Base-by-base conservation (phyloP, 169 alveolate species). In the Plasmodium knowlesi region DNA sequence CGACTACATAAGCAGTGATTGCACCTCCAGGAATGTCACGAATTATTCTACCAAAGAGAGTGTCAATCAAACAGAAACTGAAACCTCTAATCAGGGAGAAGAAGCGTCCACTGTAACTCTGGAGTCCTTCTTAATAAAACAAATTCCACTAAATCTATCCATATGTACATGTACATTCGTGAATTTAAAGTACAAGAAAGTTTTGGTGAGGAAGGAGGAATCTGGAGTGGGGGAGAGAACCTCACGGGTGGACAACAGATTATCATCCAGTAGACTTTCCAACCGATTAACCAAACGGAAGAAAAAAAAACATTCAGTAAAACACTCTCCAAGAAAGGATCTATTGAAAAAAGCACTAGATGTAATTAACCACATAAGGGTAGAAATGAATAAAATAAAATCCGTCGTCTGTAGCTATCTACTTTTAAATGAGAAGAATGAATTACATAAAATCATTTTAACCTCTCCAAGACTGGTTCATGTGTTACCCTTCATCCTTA, bases 121-220 rank as follows among this genome's bases (percentile, higher is more conserved):
- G 1, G 83, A 84, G 9, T 22, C 71, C n/a, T 71, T 41, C 34
- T 28, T 84, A 16, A 46, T 39, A 4, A 72, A 71, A 25, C 53
- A 32, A 30, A 84, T 84, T 19, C 93, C 93, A 1, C 57, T 41
- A 12, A 74, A 74, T 28, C 19, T 84, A 1, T 76, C 19, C 14
- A 73, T 84, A 3, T 84, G 93, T 22, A 84, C 93, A 2, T 84
- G 93, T 39, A 25, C 80, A 3, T 53, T 46, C 28, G 78, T 50
- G 16, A 74, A 46, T 50, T 8, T 84, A 46, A 71, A 34, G 8
- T 84, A 84, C 34, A 84, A 73, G 22, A 84, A 74, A 2, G 50
- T 84, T 71, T 57, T 73, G 2, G 37, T 84, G 25, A 37, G 74
- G 54, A 84, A 84, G 41, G 79, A 39, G 22, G 84, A 46, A n/a